These are phyloP conservation scores for Fonsecaea multimorphosa DNA, from an alignment of 2,329 filamentous ascomycete genomes.

Conservation along the genomic window DNA sequence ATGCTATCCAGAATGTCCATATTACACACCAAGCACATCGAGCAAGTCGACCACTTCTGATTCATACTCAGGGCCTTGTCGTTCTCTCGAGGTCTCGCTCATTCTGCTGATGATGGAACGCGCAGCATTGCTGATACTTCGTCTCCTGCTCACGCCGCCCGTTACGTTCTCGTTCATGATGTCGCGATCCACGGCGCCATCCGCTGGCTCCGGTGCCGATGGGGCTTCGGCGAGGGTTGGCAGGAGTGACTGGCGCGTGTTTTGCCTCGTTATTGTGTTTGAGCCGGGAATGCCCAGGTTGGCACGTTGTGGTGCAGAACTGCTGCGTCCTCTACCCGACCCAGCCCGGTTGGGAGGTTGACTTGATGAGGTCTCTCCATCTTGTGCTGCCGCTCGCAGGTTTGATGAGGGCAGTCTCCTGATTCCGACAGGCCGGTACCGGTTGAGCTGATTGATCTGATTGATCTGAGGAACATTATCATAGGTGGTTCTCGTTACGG, in stretches of 20 bases:
- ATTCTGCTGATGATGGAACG: constrained; percentile 36
- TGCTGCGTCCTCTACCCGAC: constrained; percentile 31
- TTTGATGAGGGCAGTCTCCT: constrained; percentile 33
- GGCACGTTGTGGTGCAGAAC: constrained; percentile 35
- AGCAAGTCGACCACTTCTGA: constrained; percentile 69
- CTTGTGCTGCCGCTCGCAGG: constrained; percentile 7
- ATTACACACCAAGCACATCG: constrained; percentile 68
- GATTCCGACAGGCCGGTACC: constrained; percentile 36
- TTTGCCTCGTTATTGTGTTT: constrained; percentile 31
- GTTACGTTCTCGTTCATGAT: constrained; percentile 28
- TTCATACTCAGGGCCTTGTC: constrained; percentile 59
- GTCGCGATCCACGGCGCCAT: constrained; percentile 27
- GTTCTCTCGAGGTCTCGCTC: constrained; percentile 32
- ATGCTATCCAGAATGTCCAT: not conserved
- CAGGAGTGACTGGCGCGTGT: constrained; percentile 32
- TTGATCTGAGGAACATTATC: not conserved
- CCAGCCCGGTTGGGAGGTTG: constrained; percentile 21
- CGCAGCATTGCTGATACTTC: constrained; percentile 37
- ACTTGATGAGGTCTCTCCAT: constrained; percentile 12
- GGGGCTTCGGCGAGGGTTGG: constrained; percentile 33
- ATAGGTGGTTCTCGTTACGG: constrained; percentile 29
- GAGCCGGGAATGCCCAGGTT: constrained; percentile 11
- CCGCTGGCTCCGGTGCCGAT: constrained; percentile 1
- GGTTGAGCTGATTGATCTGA: constrained; percentile 18
- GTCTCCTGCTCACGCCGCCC: constrained; percentile 26